phyloP scores from a whole-genome alignment of 2,329 filamentous ascomycete species.

The Lasiodiplodia sp. region DNA sequence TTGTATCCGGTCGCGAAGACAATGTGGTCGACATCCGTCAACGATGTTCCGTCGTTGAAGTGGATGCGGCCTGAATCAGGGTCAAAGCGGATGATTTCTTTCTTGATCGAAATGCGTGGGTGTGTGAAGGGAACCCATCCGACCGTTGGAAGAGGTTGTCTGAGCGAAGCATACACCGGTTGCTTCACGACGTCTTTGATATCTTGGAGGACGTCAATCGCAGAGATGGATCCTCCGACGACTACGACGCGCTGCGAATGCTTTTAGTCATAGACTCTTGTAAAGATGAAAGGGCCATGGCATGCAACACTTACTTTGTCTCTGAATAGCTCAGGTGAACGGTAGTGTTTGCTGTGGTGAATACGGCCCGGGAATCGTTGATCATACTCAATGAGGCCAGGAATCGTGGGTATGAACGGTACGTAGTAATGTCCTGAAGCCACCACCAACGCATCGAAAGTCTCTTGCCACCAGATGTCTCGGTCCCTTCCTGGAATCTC shows the following conservation, averaged over 20 bases:
- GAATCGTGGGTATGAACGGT: slow-evolving; percentile 70
- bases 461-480: slow-evolving; percentile 50
- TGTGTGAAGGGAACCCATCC: slow-evolving; percentile 30
- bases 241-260: slow-evolving; percentile 30
- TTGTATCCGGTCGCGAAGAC: slow-evolving; percentile 33
- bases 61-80: slow-evolving; percentile 23
- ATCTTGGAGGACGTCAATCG: slow-evolving; percentile 32
- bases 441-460: slow-evolving; percentile 73
- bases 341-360: slow-evolving; percentile 57
- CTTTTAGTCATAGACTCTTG: too few relatives aligned
- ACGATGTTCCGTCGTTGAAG: slow-evolving; percentile 31
- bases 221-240: slow-evolving; percentile 33
- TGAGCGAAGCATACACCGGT: slow-evolving; percentile 31
- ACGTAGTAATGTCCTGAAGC: slow-evolving; percentile 79
- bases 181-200: slow-evolving; percentile 25
- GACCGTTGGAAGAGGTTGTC: slow-evolving; percentile 29
- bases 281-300: not conserved
- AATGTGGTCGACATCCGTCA: slow-evolving; percentile 31
- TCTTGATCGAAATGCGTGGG: slow-evolving; percentile 30
- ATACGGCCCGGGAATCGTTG: slow-evolving; percentile 66
- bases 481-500: not conserved
- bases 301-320: slow-evolving; percentile 13
- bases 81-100: slow-evolving; percentile 26
- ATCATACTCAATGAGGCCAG: slow-evolving; percentile 67
- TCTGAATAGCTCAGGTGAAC: slow-evolving; percentile 30